These are phyloP conservation scores for Torulaspora maleeae DNA, from an alignment of 805 yeast species.

Conservation along the genomic window DNA sequence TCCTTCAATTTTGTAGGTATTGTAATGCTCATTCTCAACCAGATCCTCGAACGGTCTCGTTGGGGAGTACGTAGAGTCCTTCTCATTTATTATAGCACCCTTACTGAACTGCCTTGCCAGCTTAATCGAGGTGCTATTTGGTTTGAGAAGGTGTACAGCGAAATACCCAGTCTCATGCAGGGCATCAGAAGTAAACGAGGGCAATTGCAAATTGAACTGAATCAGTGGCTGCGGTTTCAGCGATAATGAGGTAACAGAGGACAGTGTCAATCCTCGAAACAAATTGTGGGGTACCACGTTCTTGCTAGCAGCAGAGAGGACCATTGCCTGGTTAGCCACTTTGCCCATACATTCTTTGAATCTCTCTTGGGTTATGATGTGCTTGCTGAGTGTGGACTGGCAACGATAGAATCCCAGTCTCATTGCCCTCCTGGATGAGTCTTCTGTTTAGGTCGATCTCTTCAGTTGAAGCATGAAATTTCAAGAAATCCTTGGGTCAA, in stretches of 20 bases:
- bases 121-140: conserved; percentile 48
- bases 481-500: neutral
- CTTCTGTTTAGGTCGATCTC: neutral
- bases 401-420: conserved; percentile 9
- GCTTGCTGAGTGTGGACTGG: conserved; percentile 15
- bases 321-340: conserved; percentile 51
- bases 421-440: neutral
- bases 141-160: conserved; percentile 74
- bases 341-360: conserved; percentile 43
- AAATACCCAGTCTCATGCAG: conserved; percentile 55
- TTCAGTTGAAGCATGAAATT: neutral
- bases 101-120: conserved; percentile 67
- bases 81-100: conserved; percentile 38
- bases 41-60: conserved; percentile 54
- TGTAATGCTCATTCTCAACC: conserved; percentile 33
- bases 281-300: conserved; percentile 18
- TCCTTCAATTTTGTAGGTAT: conserved; percentile 25
- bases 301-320: conserved; percentile 49
- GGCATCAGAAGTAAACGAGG: conserved; percentile 70
- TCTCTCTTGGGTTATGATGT: conserved; percentile 20
- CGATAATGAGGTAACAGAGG: conserved; percentile 80
- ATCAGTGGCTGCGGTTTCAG: conserved; percentile 71
- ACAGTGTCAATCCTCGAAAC: conserved; percentile 67
- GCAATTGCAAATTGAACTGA: conserved; percentile 82
- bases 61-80: conserved; percentile 27